Evolutionary conservation across 1,284 basidiomycete genomes (phyloP), one percentile per base, ranked within the genome.

Genomic region (Ganoderma meredithae): DNA sequence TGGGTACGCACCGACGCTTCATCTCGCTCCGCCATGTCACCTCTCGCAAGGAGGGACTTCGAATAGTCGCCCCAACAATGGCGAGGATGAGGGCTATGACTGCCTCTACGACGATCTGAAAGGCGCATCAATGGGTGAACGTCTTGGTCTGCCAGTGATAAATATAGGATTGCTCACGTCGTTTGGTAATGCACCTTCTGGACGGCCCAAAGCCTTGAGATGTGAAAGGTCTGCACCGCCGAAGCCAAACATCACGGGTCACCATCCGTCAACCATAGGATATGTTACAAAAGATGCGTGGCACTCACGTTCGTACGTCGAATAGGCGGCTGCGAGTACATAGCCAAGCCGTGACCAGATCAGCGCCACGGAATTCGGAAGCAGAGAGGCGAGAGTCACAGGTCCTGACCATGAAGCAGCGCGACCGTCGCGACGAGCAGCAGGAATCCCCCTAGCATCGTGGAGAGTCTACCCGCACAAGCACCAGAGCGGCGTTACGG

Each of bases 11-110:
- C 94, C 90, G 85, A 78, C 88, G 90, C 75, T 87, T 88, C 94
- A 95, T 95, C 80, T 96, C 94, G 75, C 92, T 94, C n/a, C 93
- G 87, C 94, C 94, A 96, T 41, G 91, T 91, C 69, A 95, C 92
- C 74, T 94, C 92, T 73, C 90, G 92, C 53, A 95, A 79, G 41
- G 85, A 79, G 3, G 91, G 86, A n/a, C 91, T 85, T 71, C 87
- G 90, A 65, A 93, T 74, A 12, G 88, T 87, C 40, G 93, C 90
- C 12, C 93, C 94, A 3, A 94, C 69, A 7, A 89, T 89, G 17
- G 93, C 92, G 8, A 94, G 72, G 12, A 89, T 74, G n/a, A 95
- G 82, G 0, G 89, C 87, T 59, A 88, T 69, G 25, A 93, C 73
- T 6, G 89, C 86, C 78, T 95, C 94, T 41, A 90, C 69, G 25